Conservation (phyloP, 2,329 filamentous ascomycete genomes). For the Diplocarpon rosae region DNA sequence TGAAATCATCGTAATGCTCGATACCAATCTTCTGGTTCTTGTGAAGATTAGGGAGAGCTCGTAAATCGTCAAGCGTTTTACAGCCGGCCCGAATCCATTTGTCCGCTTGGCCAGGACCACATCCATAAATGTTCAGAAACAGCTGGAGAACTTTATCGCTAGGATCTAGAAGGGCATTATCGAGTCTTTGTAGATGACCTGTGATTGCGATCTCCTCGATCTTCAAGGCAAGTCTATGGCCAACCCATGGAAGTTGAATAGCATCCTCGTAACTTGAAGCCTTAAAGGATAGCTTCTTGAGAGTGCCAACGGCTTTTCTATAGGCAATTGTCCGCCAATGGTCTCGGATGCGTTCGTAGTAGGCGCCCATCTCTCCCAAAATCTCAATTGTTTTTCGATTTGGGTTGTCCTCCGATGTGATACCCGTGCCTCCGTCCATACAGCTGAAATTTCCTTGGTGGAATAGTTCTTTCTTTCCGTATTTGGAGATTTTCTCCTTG, state of each 20-base stretch:
- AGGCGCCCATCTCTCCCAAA: conserved; percentile 65
- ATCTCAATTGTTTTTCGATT: conserved; percentile 68
- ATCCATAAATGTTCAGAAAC: conserved; percentile 73
- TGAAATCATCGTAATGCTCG: conserved; percentile 70
- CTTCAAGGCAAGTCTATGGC: conserved; percentile 63
- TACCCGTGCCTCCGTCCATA: conserved; percentile 38
- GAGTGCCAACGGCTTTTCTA: conserved; percentile 61
- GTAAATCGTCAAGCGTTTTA: conserved; percentile 62
- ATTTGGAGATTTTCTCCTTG: conserved; percentile 8
- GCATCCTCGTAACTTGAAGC: conserved; percentile 64
- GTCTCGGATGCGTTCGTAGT: conserved; percentile 67
- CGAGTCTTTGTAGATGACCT: conserved; percentile 57
- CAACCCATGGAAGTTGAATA: conserved; percentile 54
- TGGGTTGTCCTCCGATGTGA: conserved; percentile 41
- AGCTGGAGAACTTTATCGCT: conserved; percentile 52
- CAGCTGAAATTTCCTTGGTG: conserved; percentile 39
- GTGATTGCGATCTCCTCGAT: conserved; percentile 83
- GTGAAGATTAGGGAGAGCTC: conserved; percentile 49
- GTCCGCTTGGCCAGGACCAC: conserved; percentile 57
- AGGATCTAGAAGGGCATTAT: conserved; percentile 57
- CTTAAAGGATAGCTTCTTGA: conserved; percentile 53
- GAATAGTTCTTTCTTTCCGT: conserved; percentile 23
- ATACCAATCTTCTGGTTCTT: conserved; percentile 64
- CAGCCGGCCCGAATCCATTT: conserved; percentile 69
- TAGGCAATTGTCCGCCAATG: conserved; percentile 69